phyloP scores from a whole-genome alignment of 495 filamentous ascomycete genomes.

The Hypoxylon perforatum region DNA sequence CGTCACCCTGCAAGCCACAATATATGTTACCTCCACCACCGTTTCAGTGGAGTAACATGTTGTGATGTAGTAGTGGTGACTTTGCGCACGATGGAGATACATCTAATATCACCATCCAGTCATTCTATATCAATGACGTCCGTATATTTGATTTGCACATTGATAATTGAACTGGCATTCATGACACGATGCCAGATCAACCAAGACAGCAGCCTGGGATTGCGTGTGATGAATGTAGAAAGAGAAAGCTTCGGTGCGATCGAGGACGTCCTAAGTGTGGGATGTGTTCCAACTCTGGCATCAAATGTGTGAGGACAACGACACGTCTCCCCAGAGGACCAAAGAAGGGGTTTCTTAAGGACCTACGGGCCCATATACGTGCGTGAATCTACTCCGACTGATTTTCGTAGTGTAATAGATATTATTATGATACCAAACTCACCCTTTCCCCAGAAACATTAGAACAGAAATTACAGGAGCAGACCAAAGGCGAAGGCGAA shows the following conservation, averaged over 20 bases:
- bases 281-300: constrained; percentile 48
- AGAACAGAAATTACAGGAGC: no score
- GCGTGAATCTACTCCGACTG: not conserved
- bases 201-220: constrained; percentile 32
- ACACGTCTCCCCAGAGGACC: constrained; percentile 49
- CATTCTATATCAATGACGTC: no score
- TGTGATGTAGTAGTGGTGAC: no score
- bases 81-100: no score
- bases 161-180: no score
- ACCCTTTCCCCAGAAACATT: not conserved
- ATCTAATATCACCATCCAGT: no score
- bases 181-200: no score
- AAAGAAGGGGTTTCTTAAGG: constrained; percentile 55
- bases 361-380: constrained; percentile 49
- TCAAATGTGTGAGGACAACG: constrained; percentile 50
- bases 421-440: not conserved
- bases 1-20: no score
- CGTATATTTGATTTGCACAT: no score
- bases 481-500: no score
- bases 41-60: no score
- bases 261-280: constrained; percentile 52
- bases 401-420: not conserved
- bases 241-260: constrained; percentile 53
- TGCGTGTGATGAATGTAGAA: constrained; percentile 51
- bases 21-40: no score